Conservation (phyloP, 768 basidiomycete species). For the Butyriboletus loyo region DNA sequence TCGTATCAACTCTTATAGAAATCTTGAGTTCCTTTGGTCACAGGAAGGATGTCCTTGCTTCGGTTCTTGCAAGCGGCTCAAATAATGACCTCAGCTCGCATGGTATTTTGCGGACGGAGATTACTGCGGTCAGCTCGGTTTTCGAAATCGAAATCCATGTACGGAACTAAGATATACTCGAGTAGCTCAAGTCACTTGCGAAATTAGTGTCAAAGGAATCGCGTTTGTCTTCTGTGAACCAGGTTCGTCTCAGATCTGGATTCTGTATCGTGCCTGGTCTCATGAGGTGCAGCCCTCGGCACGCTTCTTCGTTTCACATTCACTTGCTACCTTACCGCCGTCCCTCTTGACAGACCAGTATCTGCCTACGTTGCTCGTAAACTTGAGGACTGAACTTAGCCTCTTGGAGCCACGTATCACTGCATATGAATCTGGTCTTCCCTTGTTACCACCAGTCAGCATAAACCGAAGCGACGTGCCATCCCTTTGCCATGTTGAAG, state of each 20-base stretch:
- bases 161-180: constrained; percentile 5
- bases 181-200: constrained; percentile 37
- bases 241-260: constrained; percentile 13
- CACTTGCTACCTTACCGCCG: constrained; percentile 49
- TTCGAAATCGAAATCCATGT: background rate
- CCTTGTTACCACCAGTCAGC: constrained; percentile 33
- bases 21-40: constrained; percentile 36
- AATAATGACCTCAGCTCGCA: constrained; percentile 47
- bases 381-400: constrained; percentile 36
- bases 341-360: constrained; percentile 35
- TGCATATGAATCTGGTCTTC: constrained; percentile 41
- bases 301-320: constrained; percentile 50
- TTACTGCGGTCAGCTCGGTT: constrained; percentile 43
- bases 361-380: constrained; percentile 32
- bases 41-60: constrained; percentile 49
- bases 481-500: constrained; percentile 47
- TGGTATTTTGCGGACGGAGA: constrained; percentile 59
- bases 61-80: constrained; percentile 32
- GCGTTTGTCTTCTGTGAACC: constrained; percentile 18
- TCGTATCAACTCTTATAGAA: constrained; percentile 43
- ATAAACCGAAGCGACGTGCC: constrained; percentile 23
- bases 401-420: constrained; percentile 38
- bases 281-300: constrained; percentile 44
- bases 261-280: constrained; percentile 1
- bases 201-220: constrained; percentile 36